phyloP scores from a whole-genome alignment of 768 basidiomycete species.

The Solioccasus polychromus region DNA sequence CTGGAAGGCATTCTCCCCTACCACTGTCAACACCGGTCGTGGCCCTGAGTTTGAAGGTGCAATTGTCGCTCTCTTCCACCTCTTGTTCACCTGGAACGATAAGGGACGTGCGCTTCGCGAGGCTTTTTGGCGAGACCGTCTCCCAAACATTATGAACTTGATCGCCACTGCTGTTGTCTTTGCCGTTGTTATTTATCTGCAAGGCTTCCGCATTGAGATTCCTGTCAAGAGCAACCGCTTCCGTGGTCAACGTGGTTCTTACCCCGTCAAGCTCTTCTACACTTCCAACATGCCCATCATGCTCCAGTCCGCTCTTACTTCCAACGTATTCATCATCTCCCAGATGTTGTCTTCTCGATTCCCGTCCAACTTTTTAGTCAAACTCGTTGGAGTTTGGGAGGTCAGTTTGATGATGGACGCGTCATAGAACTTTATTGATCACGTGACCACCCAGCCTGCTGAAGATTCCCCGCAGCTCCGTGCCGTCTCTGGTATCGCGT shows the following conservation, averaged over 20 bases:
- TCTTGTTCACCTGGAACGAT: conserved; percentile 97
- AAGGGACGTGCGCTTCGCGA: conserved; percentile 95
- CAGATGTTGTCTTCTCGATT: conserved; percentile 94
- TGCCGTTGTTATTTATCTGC: conserved; percentile 94
- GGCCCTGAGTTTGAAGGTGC: conserved; percentile 99
- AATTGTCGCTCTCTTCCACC: conserved; percentile 93
- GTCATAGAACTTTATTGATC: neutral
- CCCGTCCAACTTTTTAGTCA: conserved; percentile 88
- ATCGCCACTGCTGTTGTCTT: conserved; percentile 91
- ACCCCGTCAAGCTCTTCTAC: conserved; percentile 98
- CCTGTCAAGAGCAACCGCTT: conserved; percentile 96
- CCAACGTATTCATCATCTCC: conserved; percentile 92
- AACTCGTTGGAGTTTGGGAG: conserved; percentile 97
- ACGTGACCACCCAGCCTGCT: conserved; percentile 59
- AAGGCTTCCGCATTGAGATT: conserved; percentile 98
- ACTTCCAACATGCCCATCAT: conserved; percentile 99
- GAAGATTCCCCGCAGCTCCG: conserved; percentile 92
- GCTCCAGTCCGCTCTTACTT: conserved; percentile 90
- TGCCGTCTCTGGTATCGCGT: conserved; percentile 88
- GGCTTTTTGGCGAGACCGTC: conserved; percentile 95
- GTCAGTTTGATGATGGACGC: conserved; percentile 40
- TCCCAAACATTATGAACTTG: conserved; percentile 98
- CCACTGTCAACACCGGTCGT: conserved; percentile 96
- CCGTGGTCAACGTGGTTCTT: conserved; percentile 93
- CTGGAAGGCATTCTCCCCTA: conserved; percentile 99